Evolutionary conservation across 2,329 filamentous ascomycete species (phyloP).

Genomic region (Rutstroemia sp.): DNA sequence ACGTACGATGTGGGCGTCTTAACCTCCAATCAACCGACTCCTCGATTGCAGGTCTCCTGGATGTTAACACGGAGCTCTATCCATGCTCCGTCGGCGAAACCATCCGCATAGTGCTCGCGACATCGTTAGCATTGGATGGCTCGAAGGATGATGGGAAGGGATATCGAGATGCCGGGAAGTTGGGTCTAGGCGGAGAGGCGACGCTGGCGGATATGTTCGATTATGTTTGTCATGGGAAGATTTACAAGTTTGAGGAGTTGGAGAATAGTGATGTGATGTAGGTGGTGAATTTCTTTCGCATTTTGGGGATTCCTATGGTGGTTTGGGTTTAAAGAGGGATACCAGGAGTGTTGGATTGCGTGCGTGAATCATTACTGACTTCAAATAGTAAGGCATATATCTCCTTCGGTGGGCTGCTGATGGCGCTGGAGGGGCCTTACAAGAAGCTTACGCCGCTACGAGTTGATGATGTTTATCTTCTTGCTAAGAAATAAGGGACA

Average conservation of each 20-base stretch:
- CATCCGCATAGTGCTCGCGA: conserved; percentile 75
- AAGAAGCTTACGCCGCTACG: conserved; percentile 89
- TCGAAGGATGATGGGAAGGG: conserved; percentile 67
- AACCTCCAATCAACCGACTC: conserved; percentile 68
- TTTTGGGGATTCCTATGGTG: neutral
- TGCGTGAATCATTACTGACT: conserved; percentile 4
- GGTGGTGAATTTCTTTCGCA: conserved; percentile 32
- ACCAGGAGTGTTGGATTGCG: neutral
- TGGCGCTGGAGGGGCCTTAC: conserved; percentile 88
- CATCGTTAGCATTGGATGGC: conserved; percentile 80
- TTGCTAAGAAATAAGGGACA: conserved; percentile 72
- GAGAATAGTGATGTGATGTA: conserved; percentile 78
- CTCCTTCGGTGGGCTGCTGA: conserved; percentile 85
- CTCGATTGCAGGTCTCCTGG: conserved; percentile 71
- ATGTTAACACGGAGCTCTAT: conserved; percentile 92
- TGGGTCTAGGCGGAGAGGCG: conserved; percentile 43
- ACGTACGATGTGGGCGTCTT: conserved; percentile 89
- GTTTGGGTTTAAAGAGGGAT: neutral
- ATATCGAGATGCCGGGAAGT: conserved; percentile 69
- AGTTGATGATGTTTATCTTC: conserved; percentile 88
- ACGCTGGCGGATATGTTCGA: conserved; percentile 74
- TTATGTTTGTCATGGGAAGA: conserved; percentile 83
- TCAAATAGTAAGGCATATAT: conserved; percentile 75
- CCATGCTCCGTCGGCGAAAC: conserved; percentile 67
- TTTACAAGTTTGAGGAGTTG: conserved; percentile 80